phyloP scores from a whole-genome alignment of 2,329 filamentous ascomycete species.

The Monilinia vaccinii-corymbosi region DNA sequence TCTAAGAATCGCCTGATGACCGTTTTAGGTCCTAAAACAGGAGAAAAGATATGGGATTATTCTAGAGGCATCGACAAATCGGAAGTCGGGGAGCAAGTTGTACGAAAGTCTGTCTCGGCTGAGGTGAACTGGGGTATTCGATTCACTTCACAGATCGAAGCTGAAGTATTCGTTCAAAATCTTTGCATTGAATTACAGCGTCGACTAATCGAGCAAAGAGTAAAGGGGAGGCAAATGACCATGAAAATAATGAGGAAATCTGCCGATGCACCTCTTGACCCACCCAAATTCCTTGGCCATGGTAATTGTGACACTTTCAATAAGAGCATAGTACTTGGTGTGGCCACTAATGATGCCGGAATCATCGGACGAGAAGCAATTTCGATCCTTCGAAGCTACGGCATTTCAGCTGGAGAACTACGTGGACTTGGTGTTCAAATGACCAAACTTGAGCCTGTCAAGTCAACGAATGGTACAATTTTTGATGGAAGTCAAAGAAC shows the following conservation, averaged over 20 bases:
- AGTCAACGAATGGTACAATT: constrained; percentile 39
- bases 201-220: constrained; percentile 69
- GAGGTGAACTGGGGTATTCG: constrained; percentile 98
- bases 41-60: constrained; percentile 84
- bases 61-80: constrained; percentile 76
- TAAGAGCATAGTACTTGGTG: constrained; percentile 74
- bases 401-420: constrained; percentile 84
- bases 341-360: constrained; percentile 69
- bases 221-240: constrained; percentile 80
- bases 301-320: constrained; percentile 93
- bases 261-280: constrained; percentile 78
- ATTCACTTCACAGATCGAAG: constrained; percentile 85
- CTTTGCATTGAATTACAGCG: constrained; percentile 78
- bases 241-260: constrained; percentile 92
- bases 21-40: constrained; percentile 81
- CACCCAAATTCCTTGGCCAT: constrained; percentile 87
- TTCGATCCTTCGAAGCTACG: constrained; percentile 72
- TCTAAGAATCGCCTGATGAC: constrained; percentile 68
- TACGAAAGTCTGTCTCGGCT: constrained; percentile 89
- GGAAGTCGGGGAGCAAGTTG: constrained; percentile 77
- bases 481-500: constrained; percentile 69
- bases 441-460: constrained; percentile 81
- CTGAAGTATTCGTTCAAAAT: constrained; percentile 81
- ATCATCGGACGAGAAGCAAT: constrained; percentile 72
- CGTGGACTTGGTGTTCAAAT: constrained; percentile 87